Evolutionary conservation across 306 rosid species (phyloP), one percentile per base, ranked within the genome.

Genomic region (Rosa multiflora): DNA sequence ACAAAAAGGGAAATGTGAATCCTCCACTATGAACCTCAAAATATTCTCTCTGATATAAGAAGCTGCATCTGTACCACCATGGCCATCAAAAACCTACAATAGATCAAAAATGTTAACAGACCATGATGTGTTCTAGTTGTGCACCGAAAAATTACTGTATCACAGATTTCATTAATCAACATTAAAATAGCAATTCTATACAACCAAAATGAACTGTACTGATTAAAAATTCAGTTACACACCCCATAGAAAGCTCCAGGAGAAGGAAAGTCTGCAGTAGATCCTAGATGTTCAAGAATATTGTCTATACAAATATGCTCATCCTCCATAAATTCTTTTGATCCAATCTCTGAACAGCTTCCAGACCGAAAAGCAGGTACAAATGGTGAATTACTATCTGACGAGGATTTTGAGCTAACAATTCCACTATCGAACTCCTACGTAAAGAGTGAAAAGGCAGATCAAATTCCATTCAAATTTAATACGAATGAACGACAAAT

Each of bases 181-280:
- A 58, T 49, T 21, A 35, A 20, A 75, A 43, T 43, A 75, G 70
- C 43, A 75, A 8, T 5, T 43, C 29, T 59, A 40, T 53, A 23
- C n/a, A 10, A 32, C 20, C 10, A 70, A 20, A 69, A 35, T 6
- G 26, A 8, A 26, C 61, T 3, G 62, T 17, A 62, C 18, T 42
- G 12, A 0, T 35, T 43, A 73, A 21, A 26, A n/a, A 55, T 11
- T 20, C 49, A 73, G 70, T 37, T 73, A 79, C 83, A 51, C 10
- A 83, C 86, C 86, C 86, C 86, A 59, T 83, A 83, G 68, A 83
- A 83, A 61, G 86, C 83, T 79, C 86, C 86, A 0, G 86, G 77
- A 74, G 83, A 83, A 69, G 83, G 76, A 62, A 79, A 79, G 80
- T 83, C 66, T 17, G 23, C 67, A 21, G 80, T 68, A 62, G 83